Percentiles rank a stretch among this genome's conserved stretches.
Conservation (phyloP, 2,329 filamentous ascomycete genomes). For the Exserohilum rostratum region DNA sequence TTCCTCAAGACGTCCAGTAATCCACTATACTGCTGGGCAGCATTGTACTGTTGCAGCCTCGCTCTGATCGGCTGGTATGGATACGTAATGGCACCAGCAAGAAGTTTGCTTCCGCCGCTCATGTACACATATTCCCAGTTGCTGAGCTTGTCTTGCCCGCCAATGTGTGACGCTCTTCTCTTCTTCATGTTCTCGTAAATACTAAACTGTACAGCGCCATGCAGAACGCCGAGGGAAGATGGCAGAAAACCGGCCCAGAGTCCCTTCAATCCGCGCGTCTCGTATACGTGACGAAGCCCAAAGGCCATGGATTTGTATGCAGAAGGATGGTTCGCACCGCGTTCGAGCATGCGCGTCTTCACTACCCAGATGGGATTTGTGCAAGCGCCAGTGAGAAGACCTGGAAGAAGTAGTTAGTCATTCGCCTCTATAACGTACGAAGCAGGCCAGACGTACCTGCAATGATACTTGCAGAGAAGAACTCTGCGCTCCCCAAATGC, state of each 20-base stretch:
- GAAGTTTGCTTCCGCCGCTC: constrained; percentile 80
- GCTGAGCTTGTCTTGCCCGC: constrained; percentile 56
- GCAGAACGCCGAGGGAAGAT: constrained; percentile 82
- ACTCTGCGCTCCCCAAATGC: constrained; percentile 69
- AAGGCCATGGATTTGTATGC: constrained; percentile 81
- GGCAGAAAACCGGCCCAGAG: constrained; percentile 89
- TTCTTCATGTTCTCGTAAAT: constrained; percentile 82
- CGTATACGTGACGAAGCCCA: constrained; percentile 71
- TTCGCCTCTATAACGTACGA: background rate
- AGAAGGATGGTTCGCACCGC: constrained; percentile 72
- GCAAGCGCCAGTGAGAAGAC: constrained; percentile 76
- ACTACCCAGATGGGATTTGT: constrained; percentile 99
- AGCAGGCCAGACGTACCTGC: constrained; percentile 54
- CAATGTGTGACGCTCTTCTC: constrained; percentile 57
- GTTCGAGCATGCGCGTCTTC: constrained; percentile 95
- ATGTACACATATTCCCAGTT: constrained; percentile 81
- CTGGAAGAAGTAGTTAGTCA: constrained; percentile 47
- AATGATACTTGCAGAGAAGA: constrained; percentile 75
- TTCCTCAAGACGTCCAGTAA: constrained; percentile 73
- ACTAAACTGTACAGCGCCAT: constrained; percentile 94
- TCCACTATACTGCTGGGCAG: constrained; percentile 73
- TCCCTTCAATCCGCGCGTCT: constrained; percentile 74
- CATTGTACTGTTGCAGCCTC: constrained; percentile 86
- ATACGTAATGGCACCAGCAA: constrained; percentile 89
- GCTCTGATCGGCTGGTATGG: constrained; percentile 93